Conservation (phyloP, 768 basidiomycete species). For the Lactarius deliciosus region DNA sequence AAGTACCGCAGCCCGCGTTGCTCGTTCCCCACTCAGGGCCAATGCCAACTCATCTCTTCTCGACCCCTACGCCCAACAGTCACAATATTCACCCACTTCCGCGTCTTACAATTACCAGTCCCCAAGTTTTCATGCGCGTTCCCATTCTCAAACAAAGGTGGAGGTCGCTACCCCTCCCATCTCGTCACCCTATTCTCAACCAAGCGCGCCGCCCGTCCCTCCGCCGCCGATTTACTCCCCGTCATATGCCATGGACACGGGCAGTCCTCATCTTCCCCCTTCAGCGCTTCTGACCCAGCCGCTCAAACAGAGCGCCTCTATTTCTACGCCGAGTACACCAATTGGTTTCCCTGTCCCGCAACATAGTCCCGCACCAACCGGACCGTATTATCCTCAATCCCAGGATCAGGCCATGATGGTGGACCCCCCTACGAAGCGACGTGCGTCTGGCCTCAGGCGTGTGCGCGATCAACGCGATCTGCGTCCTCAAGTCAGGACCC, state of each 20-base stretch:
- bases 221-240: conserved; percentile 42
- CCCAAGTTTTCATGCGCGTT: conserved; percentile 43
- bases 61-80: conserved; percentile 72
- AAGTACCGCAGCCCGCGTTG: conserved; percentile 46
- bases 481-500: conserved; percentile 65
- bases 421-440: conserved; percentile 62
- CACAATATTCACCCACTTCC: conserved; percentile 62
- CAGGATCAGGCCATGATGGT: conserved; percentile 69
- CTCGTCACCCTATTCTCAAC: conserved; percentile 60
- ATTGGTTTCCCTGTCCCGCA: conserved; percentile 61
- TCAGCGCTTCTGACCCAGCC: conserved; percentile 51
- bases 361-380: conserved; percentile 44
- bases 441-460: conserved; percentile 74
- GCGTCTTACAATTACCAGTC: conserved; percentile 48
- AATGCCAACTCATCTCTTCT: conserved; percentile 47
- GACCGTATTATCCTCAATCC: conserved; percentile 53
- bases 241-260: conserved; percentile 61
- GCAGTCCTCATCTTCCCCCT: conserved; percentile 58
- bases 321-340: conserved; percentile 71
- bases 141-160: conserved; percentile 53
- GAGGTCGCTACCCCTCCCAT: conserved; percentile 32
- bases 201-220: conserved; percentile 39
- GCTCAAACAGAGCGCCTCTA: conserved; percentile 49
- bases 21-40: conserved; percentile 64
- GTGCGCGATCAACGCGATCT: conserved; percentile 77